Evolutionary conservation across 129 eudicot species (phyloP).

Genomic region (Arctium lappa): DNA sequence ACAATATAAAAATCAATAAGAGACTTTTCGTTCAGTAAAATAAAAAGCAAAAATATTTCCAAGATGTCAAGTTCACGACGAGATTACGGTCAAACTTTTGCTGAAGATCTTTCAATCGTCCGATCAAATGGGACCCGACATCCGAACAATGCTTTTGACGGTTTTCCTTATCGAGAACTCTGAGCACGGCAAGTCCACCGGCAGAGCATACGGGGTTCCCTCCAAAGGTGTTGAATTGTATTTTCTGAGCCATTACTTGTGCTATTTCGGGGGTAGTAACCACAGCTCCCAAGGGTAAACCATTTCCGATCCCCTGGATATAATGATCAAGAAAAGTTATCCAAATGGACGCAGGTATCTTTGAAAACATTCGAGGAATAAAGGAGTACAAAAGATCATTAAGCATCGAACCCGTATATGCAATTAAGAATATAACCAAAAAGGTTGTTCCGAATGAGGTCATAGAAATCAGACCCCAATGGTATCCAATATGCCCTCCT

Average conservation of each 20-base stretch:
- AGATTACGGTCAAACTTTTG: constrained; percentile 64
- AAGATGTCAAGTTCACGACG: constrained; percentile 3
- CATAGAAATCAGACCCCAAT: too few species aligned
- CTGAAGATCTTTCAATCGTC: constrained; percentile 72
- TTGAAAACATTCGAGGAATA: too few species aligned
- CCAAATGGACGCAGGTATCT: background rate
- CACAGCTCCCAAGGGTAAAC: constrained; percentile 96
- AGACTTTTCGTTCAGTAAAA: background rate
- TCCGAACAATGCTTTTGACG: constrained; percentile 88
- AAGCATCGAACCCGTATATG: background rate
- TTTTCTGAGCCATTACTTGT: constrained; percentile 83
- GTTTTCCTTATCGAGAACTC: constrained; percentile 80
- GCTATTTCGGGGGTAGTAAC: constrained; percentile 99
- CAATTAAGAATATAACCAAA: too few species aligned
- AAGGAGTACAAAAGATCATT: background rate
- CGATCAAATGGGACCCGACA: constrained; percentile 84
- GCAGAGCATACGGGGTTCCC: constrained; percentile 99
- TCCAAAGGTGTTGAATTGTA: constrained; percentile 95
- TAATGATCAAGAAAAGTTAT: constrained; percentile 2
- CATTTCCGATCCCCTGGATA: constrained; percentile 91
- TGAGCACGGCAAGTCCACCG: constrained; percentile 93
- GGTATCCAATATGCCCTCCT: too few species aligned
- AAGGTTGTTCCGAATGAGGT: too few species aligned
- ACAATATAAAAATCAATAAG: constrained; percentile 1
- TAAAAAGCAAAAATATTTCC: background rate